These are phyloP conservation scores for Noccaea bulbosa DNA, from an alignment of 345 rosid species.

Conservation along the genomic window DNA sequence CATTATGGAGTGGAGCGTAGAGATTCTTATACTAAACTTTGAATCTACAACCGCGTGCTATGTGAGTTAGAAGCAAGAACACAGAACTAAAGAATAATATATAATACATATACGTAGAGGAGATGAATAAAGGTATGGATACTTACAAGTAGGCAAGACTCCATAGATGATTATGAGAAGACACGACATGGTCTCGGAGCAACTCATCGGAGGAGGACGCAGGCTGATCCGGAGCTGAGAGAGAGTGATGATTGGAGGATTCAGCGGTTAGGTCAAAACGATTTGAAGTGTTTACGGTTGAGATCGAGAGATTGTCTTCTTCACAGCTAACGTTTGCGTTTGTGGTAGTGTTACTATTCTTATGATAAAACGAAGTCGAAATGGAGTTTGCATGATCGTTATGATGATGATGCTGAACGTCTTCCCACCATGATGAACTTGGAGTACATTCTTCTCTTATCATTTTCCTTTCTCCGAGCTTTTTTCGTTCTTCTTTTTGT, in stretches of 20 bases:
- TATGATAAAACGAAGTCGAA: slow-evolving; percentile 44
- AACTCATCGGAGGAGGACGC: slow-evolving; percentile 50
- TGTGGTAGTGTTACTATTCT: slow-evolving; percentile 29
- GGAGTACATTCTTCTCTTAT: slow-evolving; percentile 58
- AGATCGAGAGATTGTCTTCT: slow-evolving; percentile 64
- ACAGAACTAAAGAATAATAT: not conserved
- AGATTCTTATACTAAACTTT: slow-evolving; percentile 3
- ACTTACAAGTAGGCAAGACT: slow-evolving; percentile 70
- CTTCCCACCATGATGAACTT: slow-evolving; percentile 62
- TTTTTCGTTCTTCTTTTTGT: not conserved
- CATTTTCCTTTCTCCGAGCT: slow-evolving; percentile 29
- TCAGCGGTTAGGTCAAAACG: slow-evolving; percentile 68
- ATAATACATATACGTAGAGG: not conserved
- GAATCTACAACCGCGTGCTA: slow-evolving; percentile 7
- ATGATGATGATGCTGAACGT: slow-evolving; percentile 47
- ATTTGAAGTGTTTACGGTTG: slow-evolving; percentile 61
- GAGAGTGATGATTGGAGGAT: slow-evolving; percentile 49
- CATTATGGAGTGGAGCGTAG: slow-evolving; percentile 22
- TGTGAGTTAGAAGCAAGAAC: slow-evolving; percentile 16
- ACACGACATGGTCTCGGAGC: slow-evolving; percentile 55
- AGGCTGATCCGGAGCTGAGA: slow-evolving; percentile 40
- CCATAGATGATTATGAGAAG: slow-evolving; percentile 67
- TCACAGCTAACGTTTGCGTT: slow-evolving; percentile 57
- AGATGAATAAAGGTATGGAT: slow-evolving; percentile 11
- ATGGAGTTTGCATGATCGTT: slow-evolving; percentile 58